These are phyloP conservation scores for Zygoascus ofunaensis DNA, from an alignment of 805 yeast species.

Conservation along the genomic window DNA sequence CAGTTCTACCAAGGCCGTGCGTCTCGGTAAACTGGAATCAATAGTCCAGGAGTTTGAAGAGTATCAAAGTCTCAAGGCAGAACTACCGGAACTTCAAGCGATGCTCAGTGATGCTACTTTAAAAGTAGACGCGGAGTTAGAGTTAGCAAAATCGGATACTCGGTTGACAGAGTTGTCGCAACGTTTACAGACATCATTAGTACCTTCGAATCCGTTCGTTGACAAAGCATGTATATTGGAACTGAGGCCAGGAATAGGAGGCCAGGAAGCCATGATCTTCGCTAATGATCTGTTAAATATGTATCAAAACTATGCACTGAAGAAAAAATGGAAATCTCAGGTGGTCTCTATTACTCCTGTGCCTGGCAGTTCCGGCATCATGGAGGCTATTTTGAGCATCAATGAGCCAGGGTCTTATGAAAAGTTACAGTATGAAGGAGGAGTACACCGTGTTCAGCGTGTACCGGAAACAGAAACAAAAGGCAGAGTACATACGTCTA, in stretches of 20 bases:
- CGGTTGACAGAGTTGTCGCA: conserved; percentile 35
- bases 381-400: conserved; percentile 67
- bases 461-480: conserved; percentile 89
- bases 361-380: conserved; percentile 46
- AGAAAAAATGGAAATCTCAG: conserved; percentile 57
- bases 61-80: conserved; percentile 27
- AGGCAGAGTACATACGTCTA: conserved; percentile 91
- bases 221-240: conserved; percentile 76
- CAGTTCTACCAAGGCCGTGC: conserved; percentile 41
- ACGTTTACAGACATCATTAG: conserved; percentile 39
- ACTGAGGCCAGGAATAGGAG: conserved; percentile 93
- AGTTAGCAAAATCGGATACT: conserved; percentile 42
- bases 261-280: conserved; percentile 84
- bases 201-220: conserved; percentile 70
- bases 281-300: conserved; percentile 69
- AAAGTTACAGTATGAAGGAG: conserved; percentile 72
- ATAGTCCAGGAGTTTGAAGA: conserved; percentile 36
- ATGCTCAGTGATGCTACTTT: conserved; percentile 41
- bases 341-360: conserved; percentile 49
- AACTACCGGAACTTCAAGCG: conserved; percentile 35
- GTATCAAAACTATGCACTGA: conserved; percentile 66
- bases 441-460: conserved; percentile 93
- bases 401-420: conserved; percentile 73
- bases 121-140: conserved; percentile 52
- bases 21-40: conserved; percentile 37